Evolutionary conservation across 768 basidiomycete genomes (phyloP).

Genomic region (Amanita thiersii): DNA sequence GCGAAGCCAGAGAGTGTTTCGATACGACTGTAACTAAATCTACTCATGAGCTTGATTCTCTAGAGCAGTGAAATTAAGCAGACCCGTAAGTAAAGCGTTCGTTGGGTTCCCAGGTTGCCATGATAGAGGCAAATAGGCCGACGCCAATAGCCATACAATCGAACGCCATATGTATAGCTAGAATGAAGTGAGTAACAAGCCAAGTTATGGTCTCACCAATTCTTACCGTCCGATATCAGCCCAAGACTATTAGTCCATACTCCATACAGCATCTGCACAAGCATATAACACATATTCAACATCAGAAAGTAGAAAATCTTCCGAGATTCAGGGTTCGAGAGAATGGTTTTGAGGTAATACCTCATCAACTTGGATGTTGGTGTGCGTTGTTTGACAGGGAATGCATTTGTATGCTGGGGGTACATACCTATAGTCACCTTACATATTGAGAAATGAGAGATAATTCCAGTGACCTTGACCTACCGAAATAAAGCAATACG

Average conservation of each 20-base stretch:
- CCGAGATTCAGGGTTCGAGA: slow-evolving; percentile 86
- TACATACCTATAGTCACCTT: slow-evolving; percentile 38
- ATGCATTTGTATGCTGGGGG: slow-evolving; percentile 34
- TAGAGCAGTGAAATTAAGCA: slow-evolving; percentile 14
- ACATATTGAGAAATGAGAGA: background rate
- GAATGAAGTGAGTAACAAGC: slow-evolving; percentile 5
- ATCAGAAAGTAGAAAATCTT: slow-evolving; percentile 96
- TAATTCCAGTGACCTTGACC: slow-evolving; percentile 6
- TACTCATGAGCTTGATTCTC: slow-evolving; percentile 3
- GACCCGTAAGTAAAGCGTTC: slow-evolving; percentile 93
- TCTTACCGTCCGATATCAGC: slow-evolving; percentile 87
- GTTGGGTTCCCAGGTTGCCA: slow-evolving; percentile 97
- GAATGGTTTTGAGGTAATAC: slow-evolving; percentile 81
- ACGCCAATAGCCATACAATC: slow-evolving; percentile 97
- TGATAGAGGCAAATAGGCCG: slow-evolving; percentile 91
- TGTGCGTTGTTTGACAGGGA: slow-evolving; percentile 37
- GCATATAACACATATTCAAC: slow-evolving; percentile 93
- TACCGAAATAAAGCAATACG: slow-evolving; percentile 58
- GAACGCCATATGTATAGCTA: slow-evolving; percentile 99
- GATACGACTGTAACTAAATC: slow-evolving; percentile 78
- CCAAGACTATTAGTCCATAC: slow-evolving; percentile 97
- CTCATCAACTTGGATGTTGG: slow-evolving; percentile 47
- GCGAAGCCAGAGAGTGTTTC: slow-evolving; percentile 98
- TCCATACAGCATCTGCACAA: slow-evolving; percentile 94
- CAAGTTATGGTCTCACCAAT: background rate